Percentiles rank a stretch among this genome's conserved stretches.
These are phyloP conservation scores for Cordia subcordata DNA, from an alignment of 257 asterid genomes.

Conservation along the genomic window DNA sequence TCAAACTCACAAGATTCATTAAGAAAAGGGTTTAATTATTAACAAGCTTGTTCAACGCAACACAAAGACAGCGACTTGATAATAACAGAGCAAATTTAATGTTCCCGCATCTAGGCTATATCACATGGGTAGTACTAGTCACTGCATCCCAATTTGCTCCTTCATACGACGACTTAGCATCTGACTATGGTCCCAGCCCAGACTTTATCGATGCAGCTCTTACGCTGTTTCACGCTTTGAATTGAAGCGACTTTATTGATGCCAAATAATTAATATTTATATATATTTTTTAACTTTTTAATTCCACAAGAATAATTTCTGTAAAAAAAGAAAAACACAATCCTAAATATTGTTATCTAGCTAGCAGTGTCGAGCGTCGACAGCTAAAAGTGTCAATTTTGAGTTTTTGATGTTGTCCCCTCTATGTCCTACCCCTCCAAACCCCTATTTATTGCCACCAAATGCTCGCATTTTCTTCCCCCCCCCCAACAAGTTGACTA, in stretches of 20 bases:
- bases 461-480: conserved; percentile 24
- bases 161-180: not conserved
- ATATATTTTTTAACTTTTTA: not conserved
- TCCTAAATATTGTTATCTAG: too few relatives aligned
- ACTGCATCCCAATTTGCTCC: not conserved
- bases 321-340: not conserved
- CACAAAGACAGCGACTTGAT: too few relatives aligned
- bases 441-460: conserved; percentile 59
- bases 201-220: not conserved
- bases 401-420: not conserved
- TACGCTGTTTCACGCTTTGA: not conserved
- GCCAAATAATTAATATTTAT: not conserved
- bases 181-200: conserved; percentile 1
- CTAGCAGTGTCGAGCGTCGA: not conserved
- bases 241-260: not conserved
- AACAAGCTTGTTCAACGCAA: not conserved
- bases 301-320: not conserved
- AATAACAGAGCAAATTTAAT: too few relatives aligned
- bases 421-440: conserved; percentile 5
- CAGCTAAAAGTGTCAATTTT: not conserved
- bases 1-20: not conserved
- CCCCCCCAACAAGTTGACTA: conserved; percentile 11
- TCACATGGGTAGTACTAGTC: conserved; percentile 3
- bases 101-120: too few relatives aligned
- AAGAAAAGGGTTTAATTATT: too few relatives aligned